Base-by-base conservation (phyloP, 805 yeast genomes). In the Scheffersomyces stipitis region DNA sequence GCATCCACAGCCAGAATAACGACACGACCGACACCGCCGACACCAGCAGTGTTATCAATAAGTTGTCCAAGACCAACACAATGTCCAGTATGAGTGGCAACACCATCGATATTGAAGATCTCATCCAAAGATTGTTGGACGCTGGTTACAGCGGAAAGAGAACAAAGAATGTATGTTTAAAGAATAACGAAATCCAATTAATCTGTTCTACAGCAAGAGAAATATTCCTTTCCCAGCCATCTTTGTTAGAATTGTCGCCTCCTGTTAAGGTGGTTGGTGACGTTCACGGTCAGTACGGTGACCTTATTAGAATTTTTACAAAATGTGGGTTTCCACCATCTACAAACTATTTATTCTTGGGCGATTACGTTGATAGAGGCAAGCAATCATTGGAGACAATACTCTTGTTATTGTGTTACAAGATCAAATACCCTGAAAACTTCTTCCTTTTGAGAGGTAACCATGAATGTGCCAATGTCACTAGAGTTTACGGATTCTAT, bases 311-410 rank as follows among this genome's bases (percentile, higher is more conserved):
- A 48, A 75, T 93, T 41, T 88, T 93, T 64, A 88, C 95, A 38
- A 84, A 89, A 67, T 90, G 98, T 68, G 99, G 99, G 15, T 87
- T 91, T 64, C 99, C 99, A 4, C 98, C 98, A 2, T 77, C 84
- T 44, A 80, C 96, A 10, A 93, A 93, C 62, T 93, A 89, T 63
- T 67, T 93, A 48, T 91, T 93, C 52, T 64, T 93, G 31, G 99
- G 99, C 18, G 99, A 93, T 65, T 93, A 93, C 61, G 99, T 93
- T 32, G 99, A 93, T 66, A 76, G 99, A 48, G 99, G 99, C 40
- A 93, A 93, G 62, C 99, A 93, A 64, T 83, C 95, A 3, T 68
- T 93, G 39, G 99, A 93, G 60, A 93, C 99, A 0, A 89, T 93
- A 15, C 66, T 91, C 42, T 69, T 93, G 33, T 69, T 93, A 42